Conservation (phyloP, 257 asterid genomes). For the Mitragyna speciosa region DNA sequence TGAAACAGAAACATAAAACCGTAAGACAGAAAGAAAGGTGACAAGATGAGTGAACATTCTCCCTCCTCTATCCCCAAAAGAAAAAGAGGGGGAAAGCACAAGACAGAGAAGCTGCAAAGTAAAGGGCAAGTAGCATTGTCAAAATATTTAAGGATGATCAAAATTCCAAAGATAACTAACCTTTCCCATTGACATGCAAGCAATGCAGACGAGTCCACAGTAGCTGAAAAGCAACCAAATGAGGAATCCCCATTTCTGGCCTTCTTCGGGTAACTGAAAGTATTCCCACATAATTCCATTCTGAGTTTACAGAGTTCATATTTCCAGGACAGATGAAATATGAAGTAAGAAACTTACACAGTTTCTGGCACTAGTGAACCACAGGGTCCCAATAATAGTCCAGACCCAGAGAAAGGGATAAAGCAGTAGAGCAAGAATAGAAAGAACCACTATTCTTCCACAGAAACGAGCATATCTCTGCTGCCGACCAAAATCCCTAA, state of each 20-base stretch:
- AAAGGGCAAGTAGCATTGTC: not conserved
- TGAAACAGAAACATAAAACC: not conserved
- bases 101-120: too few relatives aligned
- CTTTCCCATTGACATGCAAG: conserved; percentile 80
- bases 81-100: not conserved
- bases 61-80: not conserved
- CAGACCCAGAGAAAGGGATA: conserved; percentile 88
- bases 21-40: not conserved
- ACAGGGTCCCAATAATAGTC: conserved; percentile 81
- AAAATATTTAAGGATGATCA: not conserved
- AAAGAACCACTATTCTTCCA: conserved; percentile 82
- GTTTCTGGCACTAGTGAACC: conserved; percentile 75
- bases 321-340: too few relatives aligned
- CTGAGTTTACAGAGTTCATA: conserved; percentile 17
- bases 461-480: conserved; percentile 80
- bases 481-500: conserved; percentile 67
- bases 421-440: conserved; percentile 67
- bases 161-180: conserved; percentile 37
- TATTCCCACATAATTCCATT: conserved; percentile 14
- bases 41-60: not conserved
- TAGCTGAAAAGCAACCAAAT: conserved; percentile 97
- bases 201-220: conserved; percentile 87
- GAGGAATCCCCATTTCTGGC: conserved; percentile 98
- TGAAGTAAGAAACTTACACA: conserved; percentile 56
- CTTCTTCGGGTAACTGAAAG: conserved; percentile 83